Evolutionary conservation across 1,284 basidiomycete species (phyloP).

Genomic region (Cystobasidium slooffiae): DNA sequence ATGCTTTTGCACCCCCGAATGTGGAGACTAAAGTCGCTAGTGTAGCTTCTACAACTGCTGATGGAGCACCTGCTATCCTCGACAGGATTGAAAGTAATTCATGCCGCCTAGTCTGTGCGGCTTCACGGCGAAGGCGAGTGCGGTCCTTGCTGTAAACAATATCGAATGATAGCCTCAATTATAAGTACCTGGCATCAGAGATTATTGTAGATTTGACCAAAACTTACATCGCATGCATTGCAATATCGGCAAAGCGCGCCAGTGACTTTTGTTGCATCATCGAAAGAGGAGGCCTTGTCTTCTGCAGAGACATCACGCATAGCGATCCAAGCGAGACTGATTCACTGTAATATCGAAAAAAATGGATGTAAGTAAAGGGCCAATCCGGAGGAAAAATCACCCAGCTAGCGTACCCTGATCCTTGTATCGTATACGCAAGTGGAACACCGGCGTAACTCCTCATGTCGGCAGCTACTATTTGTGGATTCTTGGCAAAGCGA

Average conservation of each 20-base stretch:
- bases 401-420: neutral
- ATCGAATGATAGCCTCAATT: too few relatives aligned
- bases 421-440: neutral
- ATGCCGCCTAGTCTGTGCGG: neutral
- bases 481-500: constrained; percentile 15
- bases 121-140: neutral
- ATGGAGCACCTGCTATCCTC: neutral
- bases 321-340: constrained; percentile 16
- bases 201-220: too few relatives aligned
- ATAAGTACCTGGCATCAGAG: too few relatives aligned
- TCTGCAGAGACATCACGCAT: neutral
- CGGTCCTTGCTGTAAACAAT: neutral
- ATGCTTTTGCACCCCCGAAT: neutral
- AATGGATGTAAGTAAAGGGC: neutral
- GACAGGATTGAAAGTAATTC: neutral
- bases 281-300: neutral
- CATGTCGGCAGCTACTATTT: constrained; percentile 1
- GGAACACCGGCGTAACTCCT: constrained; percentile 21
- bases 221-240: constrained; percentile 31
- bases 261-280: neutral
- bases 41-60: neutral
- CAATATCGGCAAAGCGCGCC: constrained; percentile 7
- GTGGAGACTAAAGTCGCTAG: neutral
- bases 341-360: neutral
- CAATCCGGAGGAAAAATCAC: neutral